These are phyloP conservation scores for Carex parvula DNA, from an alignment of 176 grass and related monocot species.

Conservation along the genomic window DNA sequence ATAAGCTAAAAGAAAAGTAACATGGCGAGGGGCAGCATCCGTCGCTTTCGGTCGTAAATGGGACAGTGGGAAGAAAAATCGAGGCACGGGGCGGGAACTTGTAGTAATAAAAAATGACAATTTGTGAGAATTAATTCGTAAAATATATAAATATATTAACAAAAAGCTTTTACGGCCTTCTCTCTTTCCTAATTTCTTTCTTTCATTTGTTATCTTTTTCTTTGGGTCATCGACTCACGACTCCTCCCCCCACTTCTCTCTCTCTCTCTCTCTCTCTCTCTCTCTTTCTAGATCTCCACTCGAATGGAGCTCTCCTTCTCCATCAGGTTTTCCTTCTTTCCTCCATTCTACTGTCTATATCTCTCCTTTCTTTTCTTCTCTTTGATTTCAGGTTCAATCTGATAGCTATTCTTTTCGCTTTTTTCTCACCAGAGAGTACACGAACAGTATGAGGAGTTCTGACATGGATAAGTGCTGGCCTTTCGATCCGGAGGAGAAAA, in stretches of 20 bases:
- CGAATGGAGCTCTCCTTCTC: conserved; percentile 18
- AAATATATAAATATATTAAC: not conserved
- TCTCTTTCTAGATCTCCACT: not conserved
- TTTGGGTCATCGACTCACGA: not conserved
- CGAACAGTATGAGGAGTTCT: conserved; percentile 6
- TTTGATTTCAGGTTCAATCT: not conserved
- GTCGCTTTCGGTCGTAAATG: conserved; percentile 29
- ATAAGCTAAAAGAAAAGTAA: not conserved
- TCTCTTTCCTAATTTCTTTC: conserved; percentile 13
- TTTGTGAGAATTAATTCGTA: not conserved
- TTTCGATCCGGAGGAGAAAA: conserved; percentile 11
- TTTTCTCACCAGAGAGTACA: conserved; percentile 6
- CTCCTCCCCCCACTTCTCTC: not conserved
- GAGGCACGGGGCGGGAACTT: conserved; percentile 28
- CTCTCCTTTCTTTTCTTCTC: not conserved
- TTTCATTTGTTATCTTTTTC: not conserved
- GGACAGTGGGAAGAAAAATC: conserved; percentile 16
- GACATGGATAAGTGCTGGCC: conserved; percentile 24
- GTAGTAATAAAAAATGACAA: not conserved
- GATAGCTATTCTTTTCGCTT: not conserved
- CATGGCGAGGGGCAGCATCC: conserved; percentile 11
- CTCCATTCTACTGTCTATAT: not conserved
- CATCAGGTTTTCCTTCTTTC: conserved; percentile 6
- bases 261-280: not conserved
- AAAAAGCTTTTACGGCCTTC: not conserved